phyloP scores from a whole-genome alignment of 2,329 filamentous ascomycete species.

The Fusarium marasasianum region DNA sequence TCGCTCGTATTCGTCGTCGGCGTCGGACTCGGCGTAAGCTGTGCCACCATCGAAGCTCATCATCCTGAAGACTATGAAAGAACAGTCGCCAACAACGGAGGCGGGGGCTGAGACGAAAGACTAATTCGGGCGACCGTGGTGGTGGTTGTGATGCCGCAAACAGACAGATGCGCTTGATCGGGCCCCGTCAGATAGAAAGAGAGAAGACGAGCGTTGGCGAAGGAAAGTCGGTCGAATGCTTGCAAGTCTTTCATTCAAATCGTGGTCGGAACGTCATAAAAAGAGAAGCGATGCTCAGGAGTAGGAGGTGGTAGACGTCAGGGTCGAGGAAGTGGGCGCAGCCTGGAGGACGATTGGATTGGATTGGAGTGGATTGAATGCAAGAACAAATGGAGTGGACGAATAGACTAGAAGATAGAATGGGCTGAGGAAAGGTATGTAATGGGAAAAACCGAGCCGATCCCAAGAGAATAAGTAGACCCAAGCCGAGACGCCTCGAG shows the following conservation, averaged over 20 bases:
- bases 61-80: conserved; percentile 40
- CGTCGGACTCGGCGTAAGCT: conserved; percentile 81
- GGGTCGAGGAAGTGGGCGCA: conserved; percentile 22
- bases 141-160: conserved; percentile 24
- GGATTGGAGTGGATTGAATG: conserved; percentile 17
- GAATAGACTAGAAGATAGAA: conserved; percentile 18
- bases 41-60: conserved; percentile 73
- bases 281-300: conserved; percentile 11
- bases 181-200: conserved; percentile 22
- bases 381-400: conserved; percentile 25
- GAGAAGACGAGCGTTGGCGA: conserved; percentile 10
- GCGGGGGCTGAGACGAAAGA: conserved; percentile 1
- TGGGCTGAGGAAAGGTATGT: conserved; percentile 25
- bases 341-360: conserved; percentile 29
- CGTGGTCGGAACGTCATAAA: conserved; percentile 11
- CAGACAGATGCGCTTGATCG: conserved; percentile 19
- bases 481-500: conserved; percentile 11
- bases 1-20: conserved; percentile 85
- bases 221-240: conserved; percentile 15
- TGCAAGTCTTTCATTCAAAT: conserved; percentile 32
- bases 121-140: conserved; percentile 17
- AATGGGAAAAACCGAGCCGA: conserved; percentile 23
- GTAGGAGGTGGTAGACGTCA: conserved; percentile 4
- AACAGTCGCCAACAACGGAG: conserved; percentile 22
- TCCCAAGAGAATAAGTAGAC: conserved; percentile 24